Conservation (phyloP, 345 rosid species). For the Orychophragmus violaceus region DNA sequence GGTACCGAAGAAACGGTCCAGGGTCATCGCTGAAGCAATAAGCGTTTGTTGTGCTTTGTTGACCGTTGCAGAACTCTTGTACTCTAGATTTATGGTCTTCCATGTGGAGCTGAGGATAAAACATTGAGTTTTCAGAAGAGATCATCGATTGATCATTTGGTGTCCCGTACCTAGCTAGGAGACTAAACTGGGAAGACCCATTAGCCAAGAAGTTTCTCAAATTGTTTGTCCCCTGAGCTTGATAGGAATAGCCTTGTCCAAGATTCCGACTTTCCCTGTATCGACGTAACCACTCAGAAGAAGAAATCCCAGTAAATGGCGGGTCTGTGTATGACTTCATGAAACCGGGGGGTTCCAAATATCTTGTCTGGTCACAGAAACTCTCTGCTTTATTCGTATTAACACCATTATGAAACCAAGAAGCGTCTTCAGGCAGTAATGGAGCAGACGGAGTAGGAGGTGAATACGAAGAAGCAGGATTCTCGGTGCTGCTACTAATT, state of each 20-base stretch:
- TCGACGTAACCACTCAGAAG: constrained; percentile 94
- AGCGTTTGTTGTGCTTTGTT: constrained; percentile 40
- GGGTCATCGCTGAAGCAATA: constrained; percentile 57
- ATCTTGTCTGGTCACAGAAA: constrained; percentile 25
- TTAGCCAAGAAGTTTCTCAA: constrained; percentile 27
- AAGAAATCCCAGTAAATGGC: constrained; percentile 47
- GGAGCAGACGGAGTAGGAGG: constrained; percentile 86
- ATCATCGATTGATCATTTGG: constrained; percentile 41
- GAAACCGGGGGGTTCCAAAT: background rate
- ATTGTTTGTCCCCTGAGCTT: constrained; percentile 33
- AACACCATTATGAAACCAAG: constrained; percentile 44
- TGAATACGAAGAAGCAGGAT: constrained; percentile 42
- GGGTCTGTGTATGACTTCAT: constrained; percentile 37
- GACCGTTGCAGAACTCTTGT: constrained; percentile 39
- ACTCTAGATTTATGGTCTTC: constrained; percentile 37
- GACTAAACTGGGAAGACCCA: constrained; percentile 40
- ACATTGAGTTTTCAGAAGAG: constrained; percentile 26
- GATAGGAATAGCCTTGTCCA: constrained; percentile 35
- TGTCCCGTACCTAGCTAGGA: constrained; percentile 43
- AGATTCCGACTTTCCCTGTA: constrained; percentile 68
- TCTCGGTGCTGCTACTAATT: constrained; percentile 31
- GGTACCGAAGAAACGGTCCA: constrained; percentile 59
- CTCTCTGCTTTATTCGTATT: constrained; percentile 32
- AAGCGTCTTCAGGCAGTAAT: constrained; percentile 68
- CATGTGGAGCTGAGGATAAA: constrained; percentile 21